Percentiles rank a stretch among this genome's conserved stretches.
Evolutionary conservation across 140 eudicot genomes (phyloP).

Genomic region (Anethum foeniculum): DNA sequence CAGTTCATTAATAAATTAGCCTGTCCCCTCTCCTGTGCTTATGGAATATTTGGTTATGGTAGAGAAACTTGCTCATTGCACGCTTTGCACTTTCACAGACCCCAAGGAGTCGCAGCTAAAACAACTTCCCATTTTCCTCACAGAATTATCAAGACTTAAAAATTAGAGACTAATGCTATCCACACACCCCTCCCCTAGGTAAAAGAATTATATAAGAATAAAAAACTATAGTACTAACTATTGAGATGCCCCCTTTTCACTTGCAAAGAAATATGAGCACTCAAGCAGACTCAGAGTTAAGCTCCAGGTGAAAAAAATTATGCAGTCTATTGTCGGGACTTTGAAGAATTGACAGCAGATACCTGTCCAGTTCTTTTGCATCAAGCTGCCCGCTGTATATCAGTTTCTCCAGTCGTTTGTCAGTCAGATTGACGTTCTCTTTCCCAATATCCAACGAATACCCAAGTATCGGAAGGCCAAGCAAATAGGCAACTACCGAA

Average conservation of each 20-base stretch:
- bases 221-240: neutral
- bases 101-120: neutral
- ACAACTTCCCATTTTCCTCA: neutral
- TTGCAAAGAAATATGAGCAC: neutral
- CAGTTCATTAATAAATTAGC: neutral
- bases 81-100: neutral
- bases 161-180: neutral
- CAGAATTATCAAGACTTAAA: neutral
- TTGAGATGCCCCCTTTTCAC: neutral
- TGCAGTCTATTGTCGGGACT: neutral
- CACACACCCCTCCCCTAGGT: neutral
- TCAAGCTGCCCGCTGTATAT: constrained; percentile 95
- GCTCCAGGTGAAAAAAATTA: neutral
- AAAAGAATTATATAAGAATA: neutral
- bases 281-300: neutral
- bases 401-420: constrained; percentile 78
- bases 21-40: neutral
- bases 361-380: constrained; percentile 93
- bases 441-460: constrained; percentile 91
- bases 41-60: neutral
- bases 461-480: constrained; percentile 84
- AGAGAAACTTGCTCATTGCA: neutral
- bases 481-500: constrained; percentile 71
- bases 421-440: constrained; percentile 86
- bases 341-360: neutral